Evolutionary conservation across 2,329 filamentous ascomycete genomes (phyloP).

Genomic region (Xylaria multiplex): DNA sequence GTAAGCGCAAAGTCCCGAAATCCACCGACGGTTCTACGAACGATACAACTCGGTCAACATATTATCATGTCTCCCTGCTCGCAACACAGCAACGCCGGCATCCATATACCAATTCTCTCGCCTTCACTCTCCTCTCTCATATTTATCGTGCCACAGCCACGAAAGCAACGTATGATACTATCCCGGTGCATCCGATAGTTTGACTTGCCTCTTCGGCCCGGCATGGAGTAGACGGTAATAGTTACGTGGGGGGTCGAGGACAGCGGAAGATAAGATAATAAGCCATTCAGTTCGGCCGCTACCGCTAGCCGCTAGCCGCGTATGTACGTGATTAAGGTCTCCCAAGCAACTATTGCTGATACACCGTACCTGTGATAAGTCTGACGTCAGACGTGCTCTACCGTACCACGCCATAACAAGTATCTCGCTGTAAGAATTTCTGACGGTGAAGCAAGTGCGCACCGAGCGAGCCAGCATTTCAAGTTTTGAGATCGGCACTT

Average conservation of each 20-base stretch:
- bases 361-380: neutral
- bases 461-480: conserved; percentile 1
- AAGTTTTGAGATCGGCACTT: neutral
- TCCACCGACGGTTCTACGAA: neutral
- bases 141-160: neutral
- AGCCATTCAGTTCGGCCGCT: neutral
- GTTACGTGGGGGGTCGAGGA: conserved; percentile 6
- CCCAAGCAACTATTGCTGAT: neutral
- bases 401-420: neutral
- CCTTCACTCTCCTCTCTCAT: no score
- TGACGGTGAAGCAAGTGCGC: neutral
- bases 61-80: neutral
- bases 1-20: neutral
- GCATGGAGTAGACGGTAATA: neutral
- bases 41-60: neutral
- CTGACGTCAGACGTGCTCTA: conserved; percentile 10
- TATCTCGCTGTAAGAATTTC: neutral
- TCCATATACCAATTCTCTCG: neutral
- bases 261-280: neutral
- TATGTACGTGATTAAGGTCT: neutral
- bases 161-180: conserved; percentile 11
- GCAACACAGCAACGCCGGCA: neutral
- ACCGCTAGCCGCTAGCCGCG: neutral
- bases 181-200: conserved; percentile 12
- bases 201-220: conserved; percentile 2